phyloP scores from a whole-genome alignment of 2,329 filamentous ascomycete species.

The Sarocladium strictum region DNA sequence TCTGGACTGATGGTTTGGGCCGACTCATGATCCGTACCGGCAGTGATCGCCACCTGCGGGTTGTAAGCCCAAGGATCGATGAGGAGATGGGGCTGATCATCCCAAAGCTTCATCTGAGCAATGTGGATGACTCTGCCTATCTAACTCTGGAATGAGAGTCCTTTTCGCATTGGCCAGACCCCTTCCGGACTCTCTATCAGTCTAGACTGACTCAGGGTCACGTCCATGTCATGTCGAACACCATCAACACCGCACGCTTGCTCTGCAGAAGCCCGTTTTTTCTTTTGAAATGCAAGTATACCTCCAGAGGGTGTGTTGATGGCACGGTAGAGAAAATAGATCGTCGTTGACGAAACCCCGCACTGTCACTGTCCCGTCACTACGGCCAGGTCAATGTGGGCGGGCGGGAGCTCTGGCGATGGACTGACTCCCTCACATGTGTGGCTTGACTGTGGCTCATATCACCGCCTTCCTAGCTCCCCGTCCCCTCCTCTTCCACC shows the following conservation, averaged over 20 bases:
- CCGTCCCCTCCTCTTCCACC: slow-evolving; percentile 1
- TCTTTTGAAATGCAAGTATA: neutral
- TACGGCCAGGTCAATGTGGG: no score
- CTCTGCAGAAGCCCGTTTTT: neutral
- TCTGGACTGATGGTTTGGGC: neutral
- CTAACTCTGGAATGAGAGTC: neutral
- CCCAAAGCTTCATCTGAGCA: neutral
- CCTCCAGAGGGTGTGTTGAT: neutral
- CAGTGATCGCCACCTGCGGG: neutral
- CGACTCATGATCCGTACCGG: neutral
- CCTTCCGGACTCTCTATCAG: no score
- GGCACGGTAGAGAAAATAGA: neutral
- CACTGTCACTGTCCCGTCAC: neutral
- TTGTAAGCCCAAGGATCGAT: neutral
- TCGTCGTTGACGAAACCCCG: neutral
- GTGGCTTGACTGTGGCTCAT: slow-evolving; percentile 9
- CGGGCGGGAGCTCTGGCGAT: slow-evolving; percentile 2
- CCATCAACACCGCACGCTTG: no score
- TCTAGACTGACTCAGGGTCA: no score
- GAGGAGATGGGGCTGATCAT: neutral
- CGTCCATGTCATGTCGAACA: no score
- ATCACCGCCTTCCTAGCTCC: slow-evolving; percentile 6
- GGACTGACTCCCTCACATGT: neutral
- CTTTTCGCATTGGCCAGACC: neutral
- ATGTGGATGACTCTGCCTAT: neutral